Base-by-base conservation (phyloP, 495 filamentous ascomycete genomes). In the Aspergillus haitiensis region DNA sequence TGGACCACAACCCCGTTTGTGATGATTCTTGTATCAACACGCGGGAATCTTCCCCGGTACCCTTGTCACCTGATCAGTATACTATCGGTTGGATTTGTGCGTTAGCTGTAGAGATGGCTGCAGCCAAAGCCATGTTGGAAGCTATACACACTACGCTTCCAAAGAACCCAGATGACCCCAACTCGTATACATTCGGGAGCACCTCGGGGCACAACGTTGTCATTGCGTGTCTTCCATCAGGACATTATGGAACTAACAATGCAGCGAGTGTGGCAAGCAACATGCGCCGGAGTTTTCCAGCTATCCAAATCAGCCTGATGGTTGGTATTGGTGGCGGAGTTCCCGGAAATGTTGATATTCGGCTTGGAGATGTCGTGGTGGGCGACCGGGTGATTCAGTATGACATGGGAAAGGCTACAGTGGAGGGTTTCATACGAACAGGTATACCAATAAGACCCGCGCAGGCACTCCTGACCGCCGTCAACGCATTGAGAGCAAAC, bases 21-120 rank as follows among this genome's bases (percentile, higher is more conserved):
- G n/a, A n/a, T n/a, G n/a, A n/a, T n/a, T n/a, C n/a, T n/a, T n/a
- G n/a, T n/a, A n/a, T n/a, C n/a, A n/a, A n/a, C n/a, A n/a, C n/a
- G n/a, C n/a, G n/a, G n/a, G n/a, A n/a, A n/a, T n/a, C n/a, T n/a
- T n/a, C n/a, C n/a, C n/a, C n/a, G n/a, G n/a, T n/a, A n/a, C n/a
- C n/a, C n/a, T n/a, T n/a, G n/a, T n/a, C n/a, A n/a, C n/a, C n/a
- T n/a, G n/a, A n/a, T n/a, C n/a, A n/a, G n/a, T 49, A 49, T 21
- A 49, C 46, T 27, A 21, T 49, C 46, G 46, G 46, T 5, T 18
- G 15, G 6, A 49, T 49, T 18, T 49, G 46, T 21, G 46, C 46
- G 3, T 27, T 49, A 9, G n/a, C 15, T 10, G 27, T 18, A 49
- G 46, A 49, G 46, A n/a, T 27, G 10, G 15, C 13, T 9, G 48